Percentiles rank a stretch among this genome's conserved stretches.
These are phyloP conservation scores for Fragilariopsis cylindrus DNA, from an alignment of 108 stramenopile genomes.

Conservation along the genomic window DNA sequence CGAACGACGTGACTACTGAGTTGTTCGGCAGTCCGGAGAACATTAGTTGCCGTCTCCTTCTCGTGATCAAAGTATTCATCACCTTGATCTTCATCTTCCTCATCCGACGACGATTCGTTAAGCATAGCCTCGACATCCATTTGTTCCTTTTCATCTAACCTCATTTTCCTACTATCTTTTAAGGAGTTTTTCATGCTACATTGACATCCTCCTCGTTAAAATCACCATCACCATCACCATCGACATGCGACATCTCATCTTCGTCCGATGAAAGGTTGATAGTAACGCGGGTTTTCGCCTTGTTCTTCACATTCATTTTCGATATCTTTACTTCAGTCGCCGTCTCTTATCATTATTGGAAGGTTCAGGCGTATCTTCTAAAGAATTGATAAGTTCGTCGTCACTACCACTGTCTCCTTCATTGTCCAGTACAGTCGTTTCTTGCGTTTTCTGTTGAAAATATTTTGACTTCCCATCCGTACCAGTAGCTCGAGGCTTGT, in stretches of 20 bases:
- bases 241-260: constrained; percentile 9
- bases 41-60: constrained; percentile 59
- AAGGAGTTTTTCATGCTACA: constrained; percentile 38
- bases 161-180: constrained; percentile 38
- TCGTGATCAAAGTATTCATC: constrained; percentile 60
- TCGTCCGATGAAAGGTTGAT: constrained; percentile 27
- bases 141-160: constrained; percentile 17
- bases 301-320: not conserved
- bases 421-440: not conserved
- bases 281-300: not conserved
- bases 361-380: constrained; percentile 4
- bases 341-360: not conserved
- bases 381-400: not conserved
- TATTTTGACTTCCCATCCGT: not conserved
- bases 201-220: constrained; percentile 44
- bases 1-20: constrained; percentile 68
- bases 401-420: constrained; percentile 13
- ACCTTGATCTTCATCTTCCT: constrained; percentile 45
- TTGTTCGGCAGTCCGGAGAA: constrained; percentile 64
- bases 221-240: not conserved
- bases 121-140: constrained; percentile 19
- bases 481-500: not conserved
- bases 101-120: constrained; percentile 34
- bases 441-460: not conserved
- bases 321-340: not conserved